Evolutionary conservation across 83 land plant genomes (phyloP), one percentile per base, ranked within the genome.

Genomic region (Picea mariana): DNA sequence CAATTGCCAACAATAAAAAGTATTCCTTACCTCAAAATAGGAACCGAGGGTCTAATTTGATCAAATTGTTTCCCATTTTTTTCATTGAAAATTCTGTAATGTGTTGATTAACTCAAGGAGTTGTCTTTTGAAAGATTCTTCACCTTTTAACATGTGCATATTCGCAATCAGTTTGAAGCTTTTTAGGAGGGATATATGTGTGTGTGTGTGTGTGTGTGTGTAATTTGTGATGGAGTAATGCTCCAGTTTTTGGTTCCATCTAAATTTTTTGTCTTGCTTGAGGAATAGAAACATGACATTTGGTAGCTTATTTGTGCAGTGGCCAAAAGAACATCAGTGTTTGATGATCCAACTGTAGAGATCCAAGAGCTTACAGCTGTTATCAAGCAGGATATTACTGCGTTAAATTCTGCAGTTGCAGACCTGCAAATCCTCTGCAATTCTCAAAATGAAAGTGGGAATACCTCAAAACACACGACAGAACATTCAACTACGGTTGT

Each of bases 361-460:
- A 96, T 96, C 61, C 99, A 96, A 77, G 99, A 96, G 81, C 90
- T 96, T 47, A 95, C 99, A 23, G 94, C 94, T 55, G 93, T 96
- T 26, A 92, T 96, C 67, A 96, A 94, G 85, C 95, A 96, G 81
- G 99, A 96, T 80, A 96, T 96, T 52, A 93, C 92, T 47, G 96
- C 99, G 16, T 83, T 96, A 65, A 96, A 96, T 80, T 80, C 90
- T 27, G 98, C 99, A 18, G 97, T 96, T 52, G 58, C 58, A 11
- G 58, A 52, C 58, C 58, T 52, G 58, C 58, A 52, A 52, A 52
- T 52, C 58, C 82, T 96, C 12, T 88, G 93, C 83, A 93, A 92
- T 81, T 83, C 94, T n/a, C 89, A 89, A 60, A 93, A 92, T 87
- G 98, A 90, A 27, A 89, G 90, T 82, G 95, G 92, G 61, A 92